phyloP scores from a whole-genome alignment of 1,139 yeast genomes.

The Taphrina populina region DNA sequence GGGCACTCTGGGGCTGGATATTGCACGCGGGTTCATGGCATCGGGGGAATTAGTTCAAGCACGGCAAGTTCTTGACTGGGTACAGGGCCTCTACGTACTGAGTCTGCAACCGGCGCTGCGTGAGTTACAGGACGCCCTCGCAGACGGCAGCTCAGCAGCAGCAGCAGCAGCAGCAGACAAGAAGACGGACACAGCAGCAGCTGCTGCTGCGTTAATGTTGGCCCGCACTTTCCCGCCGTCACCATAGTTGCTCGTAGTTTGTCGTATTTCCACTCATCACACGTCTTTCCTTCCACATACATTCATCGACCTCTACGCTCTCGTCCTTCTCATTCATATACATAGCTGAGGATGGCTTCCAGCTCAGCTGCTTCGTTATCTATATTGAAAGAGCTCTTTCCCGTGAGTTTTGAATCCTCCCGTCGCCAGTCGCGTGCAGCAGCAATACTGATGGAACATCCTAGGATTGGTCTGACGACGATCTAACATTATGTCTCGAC shows the following conservation, averaged over 20 bases:
- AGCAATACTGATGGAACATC: background rate
- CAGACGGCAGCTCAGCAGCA: too few species aligned
- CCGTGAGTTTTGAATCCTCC: slow-evolving; percentile 10
- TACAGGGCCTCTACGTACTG: slow-evolving; percentile 16
- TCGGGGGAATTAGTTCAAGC: background rate
- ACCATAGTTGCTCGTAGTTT: too few species aligned
- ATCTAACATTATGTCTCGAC: slow-evolving; percentile 19
- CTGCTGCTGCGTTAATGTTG: too few species aligned
- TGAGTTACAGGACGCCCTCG: too few species aligned
- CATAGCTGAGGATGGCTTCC: slow-evolving; percentile 8
- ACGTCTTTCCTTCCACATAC: too few species aligned
- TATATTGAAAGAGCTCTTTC: slow-evolving; percentile 24
- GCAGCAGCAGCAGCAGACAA: too few species aligned
- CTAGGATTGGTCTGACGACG: slow-evolving; percentile 27
- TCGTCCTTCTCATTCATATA: background rate
- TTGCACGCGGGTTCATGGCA: slow-evolving; percentile 6
- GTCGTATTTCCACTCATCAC: too few species aligned
- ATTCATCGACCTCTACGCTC: background rate
- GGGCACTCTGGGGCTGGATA: slow-evolving; percentile 15
- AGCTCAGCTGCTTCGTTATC: slow-evolving; percentile 26
- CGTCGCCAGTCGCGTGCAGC: too few species aligned
- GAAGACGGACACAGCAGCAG: too few species aligned
- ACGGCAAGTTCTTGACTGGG: slow-evolving; percentile 17
- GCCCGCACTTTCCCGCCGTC: too few species aligned
- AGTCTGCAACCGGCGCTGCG: slow-evolving; percentile 17